Conservation (phyloP, 2,329 filamentous ascomycete genomes). For the Stylonectria norvegica region DNA sequence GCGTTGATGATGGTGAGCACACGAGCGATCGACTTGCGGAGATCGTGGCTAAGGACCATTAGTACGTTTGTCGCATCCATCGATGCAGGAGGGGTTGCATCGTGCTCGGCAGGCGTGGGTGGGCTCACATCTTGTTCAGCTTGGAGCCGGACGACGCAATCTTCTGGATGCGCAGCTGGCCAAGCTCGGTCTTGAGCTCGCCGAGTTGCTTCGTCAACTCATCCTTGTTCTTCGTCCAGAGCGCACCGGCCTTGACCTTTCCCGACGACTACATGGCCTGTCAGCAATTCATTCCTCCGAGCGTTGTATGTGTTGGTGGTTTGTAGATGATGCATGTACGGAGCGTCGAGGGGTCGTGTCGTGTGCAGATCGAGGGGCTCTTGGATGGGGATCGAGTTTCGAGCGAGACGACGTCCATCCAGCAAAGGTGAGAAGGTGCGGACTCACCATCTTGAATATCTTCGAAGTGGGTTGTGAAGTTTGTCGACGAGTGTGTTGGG, state of each 20-base stretch:
- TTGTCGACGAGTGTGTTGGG: slow-evolving; percentile 37
- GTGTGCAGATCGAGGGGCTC: slow-evolving; percentile 16
- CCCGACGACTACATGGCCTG: slow-evolving; percentile 42
- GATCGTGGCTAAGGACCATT: slow-evolving; percentile 71
- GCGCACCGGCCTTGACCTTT: slow-evolving; percentile 91
- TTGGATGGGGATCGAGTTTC: slow-evolving; percentile 14
- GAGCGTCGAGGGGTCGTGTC: background rate
- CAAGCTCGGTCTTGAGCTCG: slow-evolving; percentile 94
- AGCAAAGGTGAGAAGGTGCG: slow-evolving; percentile 17
- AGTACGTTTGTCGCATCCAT: slow-evolving; percentile 12
- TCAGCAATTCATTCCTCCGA: slow-evolving; percentile 27
- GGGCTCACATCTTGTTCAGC: slow-evolving; percentile 95
- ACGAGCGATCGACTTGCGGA: slow-evolving; percentile 99
- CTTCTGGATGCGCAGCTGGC: slow-evolving; percentile 97
- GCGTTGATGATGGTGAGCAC: slow-evolving; percentile 99
- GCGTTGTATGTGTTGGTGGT: slow-evolving; percentile 9
- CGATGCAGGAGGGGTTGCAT: background rate
- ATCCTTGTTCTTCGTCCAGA: slow-evolving; percentile 99
- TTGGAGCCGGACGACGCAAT: slow-evolving; percentile 92
- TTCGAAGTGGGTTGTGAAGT: slow-evolving; percentile 42
- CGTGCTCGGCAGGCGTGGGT: no score
- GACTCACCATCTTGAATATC: slow-evolving; percentile 50
- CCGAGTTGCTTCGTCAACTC: slow-evolving; percentile 93
- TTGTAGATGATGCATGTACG: no score
- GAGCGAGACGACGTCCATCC: slow-evolving; percentile 11